phyloP scores from a whole-genome alignment of 2,329 filamentous ascomycete species.

The Cyphellophora europaea region DNA sequence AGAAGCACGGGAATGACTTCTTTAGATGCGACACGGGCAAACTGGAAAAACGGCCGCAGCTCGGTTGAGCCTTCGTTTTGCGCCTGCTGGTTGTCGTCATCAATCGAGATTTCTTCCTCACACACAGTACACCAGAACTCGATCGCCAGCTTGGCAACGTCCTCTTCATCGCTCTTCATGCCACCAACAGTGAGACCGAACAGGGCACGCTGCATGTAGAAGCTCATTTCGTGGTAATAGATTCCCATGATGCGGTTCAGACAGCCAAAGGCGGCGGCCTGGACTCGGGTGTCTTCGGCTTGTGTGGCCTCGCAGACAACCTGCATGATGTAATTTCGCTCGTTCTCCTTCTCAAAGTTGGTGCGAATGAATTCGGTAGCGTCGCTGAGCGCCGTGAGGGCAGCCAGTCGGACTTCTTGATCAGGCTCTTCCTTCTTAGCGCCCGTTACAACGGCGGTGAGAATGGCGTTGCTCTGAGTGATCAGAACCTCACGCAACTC shows the following conservation, averaged over 20 bases:
- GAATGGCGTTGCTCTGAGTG: constrained; percentile 89
- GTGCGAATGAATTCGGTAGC: constrained; percentile 95
- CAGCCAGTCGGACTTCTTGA: constrained; percentile 79
- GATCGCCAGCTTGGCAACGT: constrained; percentile 93
- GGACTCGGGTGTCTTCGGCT: constrained; percentile 79
- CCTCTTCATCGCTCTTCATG: constrained; percentile 97
- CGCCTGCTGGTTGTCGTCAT: constrained; percentile 83
- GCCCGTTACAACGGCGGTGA: constrained; percentile 95
- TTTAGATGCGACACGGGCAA: constrained; percentile 80
- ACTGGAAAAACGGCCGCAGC: constrained; percentile 89
- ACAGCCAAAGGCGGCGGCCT: constrained; percentile 93
- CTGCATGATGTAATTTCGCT: constrained; percentile 99
- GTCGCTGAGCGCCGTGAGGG: constrained; percentile 88
- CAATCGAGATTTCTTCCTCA: constrained; percentile 95
- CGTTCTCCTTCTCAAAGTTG: constrained; percentile 98
- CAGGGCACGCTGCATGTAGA: constrained; percentile 99
- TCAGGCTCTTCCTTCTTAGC: constrained; percentile 94
- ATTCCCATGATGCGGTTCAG: constrained; percentile 97
- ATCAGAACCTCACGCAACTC: constrained; percentile 74
- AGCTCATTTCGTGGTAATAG: constrained; percentile 99
- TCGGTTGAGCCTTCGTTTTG: constrained; percentile 67
- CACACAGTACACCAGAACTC: constrained; percentile 99
- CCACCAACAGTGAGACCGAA: constrained; percentile 96
- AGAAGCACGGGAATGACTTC: constrained; percentile 93
- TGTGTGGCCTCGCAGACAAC: constrained; percentile 98